Evolutionary conservation across 129 eudicot species (phyloP), one percentile per base, ranked within the genome.

Genomic region (Daucus carota): DNA sequence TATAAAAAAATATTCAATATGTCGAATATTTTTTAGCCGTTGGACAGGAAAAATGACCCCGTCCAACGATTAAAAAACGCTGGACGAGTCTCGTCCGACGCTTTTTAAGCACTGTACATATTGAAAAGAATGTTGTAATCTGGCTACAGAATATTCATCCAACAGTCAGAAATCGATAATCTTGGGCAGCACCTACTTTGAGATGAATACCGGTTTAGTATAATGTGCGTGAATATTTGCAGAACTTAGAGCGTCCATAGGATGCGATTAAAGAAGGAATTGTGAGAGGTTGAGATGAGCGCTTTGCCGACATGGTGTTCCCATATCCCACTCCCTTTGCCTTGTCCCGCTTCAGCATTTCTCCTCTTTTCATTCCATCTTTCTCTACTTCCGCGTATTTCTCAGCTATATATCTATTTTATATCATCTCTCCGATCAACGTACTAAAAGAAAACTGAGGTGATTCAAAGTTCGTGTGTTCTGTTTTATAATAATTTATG

Each of bases 241-340:
- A 22, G n/a, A 22, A 54, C 29, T 57, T 54, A 29, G 62, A 54
- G 13, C 62, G 9, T 22, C 62, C 62, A 54, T 10, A 54, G 62
- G 62, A 22, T 54, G 29, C 8, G 70, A 33, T 14, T 28, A 16
- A 33, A 65, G 41, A 65, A 65, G 9, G 41, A 7, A 14, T 28
- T 16, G 5, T 28, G 70, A 17, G 70, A 33, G 24, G 0, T 67
- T 67, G 72, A 34, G 72, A 67, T 32, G 17, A 34, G 72, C 5
- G 72, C 72, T 10, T 70, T 22, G 34, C 74, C 92, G 88, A 86
- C 86, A 89, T 65, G 73, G 31, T 83, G 87, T 87, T 85, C 88
- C 89, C 73, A 54, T 54, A 54, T 74, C 87, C 32, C 81, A 73
- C 20, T 40, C 31, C 40, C 44, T 38, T 76, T 86, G 87, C 86